Percentiles rank a stretch among this genome's conserved stretches.
Evolutionary conservation across 192 early-diverging fungal species (phyloP).

Genomic region (Entomortierella chlamydospora): DNA sequence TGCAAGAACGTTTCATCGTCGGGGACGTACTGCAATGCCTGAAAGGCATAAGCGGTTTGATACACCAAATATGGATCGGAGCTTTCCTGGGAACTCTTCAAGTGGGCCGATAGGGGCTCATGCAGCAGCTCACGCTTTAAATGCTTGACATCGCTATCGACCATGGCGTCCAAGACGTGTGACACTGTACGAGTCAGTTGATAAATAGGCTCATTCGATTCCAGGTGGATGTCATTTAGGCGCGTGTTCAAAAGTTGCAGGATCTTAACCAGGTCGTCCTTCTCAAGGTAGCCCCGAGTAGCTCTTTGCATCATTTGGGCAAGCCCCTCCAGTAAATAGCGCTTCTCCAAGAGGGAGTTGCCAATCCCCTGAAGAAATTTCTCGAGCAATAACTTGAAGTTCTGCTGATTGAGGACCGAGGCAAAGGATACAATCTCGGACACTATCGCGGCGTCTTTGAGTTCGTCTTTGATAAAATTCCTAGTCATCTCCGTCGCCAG

Average conservation of each 20-base stretch:
- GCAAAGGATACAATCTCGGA: no score
- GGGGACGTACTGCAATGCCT: slow-evolving; percentile 3
- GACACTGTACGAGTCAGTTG: not conserved
- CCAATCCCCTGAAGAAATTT: no score
- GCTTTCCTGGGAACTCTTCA: not conserved
- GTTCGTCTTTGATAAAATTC: no score
- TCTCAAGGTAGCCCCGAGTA: no score
- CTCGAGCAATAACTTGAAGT: no score
- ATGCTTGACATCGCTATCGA: not conserved
- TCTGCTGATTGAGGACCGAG: no score
- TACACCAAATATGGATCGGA: slow-evolving; percentile 4
- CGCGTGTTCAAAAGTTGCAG: not conserved
- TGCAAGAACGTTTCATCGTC: not conserved
- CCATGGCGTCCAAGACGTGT: slow-evolving; percentile 6
- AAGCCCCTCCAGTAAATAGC: no score
- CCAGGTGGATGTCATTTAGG: not conserved
- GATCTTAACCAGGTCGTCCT: slow-evolving; percentile 11
- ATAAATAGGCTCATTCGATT: not conserved
- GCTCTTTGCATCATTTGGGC: no score
- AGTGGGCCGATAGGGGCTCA: not conserved
- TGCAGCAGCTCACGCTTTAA: not conserved
- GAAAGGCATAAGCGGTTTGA: slow-evolving; percentile 1
- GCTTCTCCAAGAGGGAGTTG: no score
- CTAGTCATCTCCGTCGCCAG: no score
- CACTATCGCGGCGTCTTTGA: no score